Evolutionary conservation across 192 early-diverging fungal genomes (phyloP), one percentile per base, ranked within the genome.

Genomic region (Umbelopsis sp.): DNA sequence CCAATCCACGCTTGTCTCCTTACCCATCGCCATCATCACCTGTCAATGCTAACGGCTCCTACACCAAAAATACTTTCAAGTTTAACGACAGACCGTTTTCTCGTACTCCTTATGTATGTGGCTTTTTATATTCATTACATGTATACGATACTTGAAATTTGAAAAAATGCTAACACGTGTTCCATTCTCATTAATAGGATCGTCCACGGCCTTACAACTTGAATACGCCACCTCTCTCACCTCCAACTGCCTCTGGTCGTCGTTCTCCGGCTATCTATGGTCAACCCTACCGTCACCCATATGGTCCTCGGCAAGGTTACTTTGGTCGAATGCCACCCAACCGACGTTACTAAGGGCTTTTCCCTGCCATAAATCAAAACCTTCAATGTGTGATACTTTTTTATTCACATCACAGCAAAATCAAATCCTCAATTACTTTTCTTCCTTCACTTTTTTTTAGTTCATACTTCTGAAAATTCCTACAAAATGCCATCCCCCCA

Each of bases 191-290:
- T 61, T 13, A 7, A 61, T 25, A 61, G 55, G 55, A 61, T 8
- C 55, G 55, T 15, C 20, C 48, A 49, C 55, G 55, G 30, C 55
- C 55, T 35, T 35, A 61, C 30, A 61, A 30, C 55, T 30, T 30
- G 55, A 61, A 61, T 61, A 61, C 55, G 55, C 55, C 55, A 61
- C 55, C 55, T 35, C 30, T 61, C 27, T 61, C 55, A 7, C 55
- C 55, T 15, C 55, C 55, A 12, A 61, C 55, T 61, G 55, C 30
- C 30, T 41, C 37, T 4, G 55, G 55, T 33, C 55, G 55, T 61
- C 25, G 55, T 13, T 30, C 55, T 37, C 55, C 55, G 5, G 55
- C 33, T 18, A 12, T 18, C 13, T 61, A 35, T 33, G 55, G 55
- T 18, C 55, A 61, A 61, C 33, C 55, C 13, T 61, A 61, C 30